Percentiles rank a stretch among this genome's conserved stretches.
These are phyloP conservation scores for Tothia fuscella DNA, from an alignment of 2,329 filamentous ascomycete genomes.

Conservation along the genomic window DNA sequence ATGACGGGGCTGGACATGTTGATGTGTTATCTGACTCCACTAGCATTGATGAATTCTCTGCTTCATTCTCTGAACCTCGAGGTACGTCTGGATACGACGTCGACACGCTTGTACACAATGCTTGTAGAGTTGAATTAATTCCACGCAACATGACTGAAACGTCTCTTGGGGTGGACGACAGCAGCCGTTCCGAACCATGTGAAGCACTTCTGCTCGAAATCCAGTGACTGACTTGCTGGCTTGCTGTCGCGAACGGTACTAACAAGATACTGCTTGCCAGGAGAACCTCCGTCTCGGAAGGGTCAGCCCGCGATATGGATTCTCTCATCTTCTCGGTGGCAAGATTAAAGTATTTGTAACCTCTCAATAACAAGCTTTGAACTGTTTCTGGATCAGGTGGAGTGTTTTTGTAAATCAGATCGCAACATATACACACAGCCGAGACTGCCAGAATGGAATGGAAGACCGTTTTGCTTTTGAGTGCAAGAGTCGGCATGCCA, in stretches of 20 bases:
- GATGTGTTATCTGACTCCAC: neutral
- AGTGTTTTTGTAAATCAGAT: conserved; percentile 12
- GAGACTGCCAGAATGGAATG: conserved; percentile 12
- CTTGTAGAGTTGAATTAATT: neutral
- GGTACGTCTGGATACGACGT: neutral
- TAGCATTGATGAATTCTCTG: neutral
- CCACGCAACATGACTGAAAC: conserved; percentile 6
- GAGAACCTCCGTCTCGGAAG: conserved; percentile 12
- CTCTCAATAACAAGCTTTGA: conserved; percentile 11
- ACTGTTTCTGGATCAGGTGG: conserved; percentile 7
- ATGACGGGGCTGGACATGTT: conserved; percentile 7
- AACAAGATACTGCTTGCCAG: conserved; percentile 13
- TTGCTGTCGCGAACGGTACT: conserved; percentile 13
- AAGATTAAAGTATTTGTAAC: conserved; percentile 13
- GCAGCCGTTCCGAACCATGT: neutral
- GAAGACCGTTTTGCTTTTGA: conserved; percentile 11
- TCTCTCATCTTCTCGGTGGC: conserved; percentile 15
- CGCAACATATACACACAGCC: conserved; percentile 11
- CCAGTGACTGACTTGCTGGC: conserved; percentile 13
- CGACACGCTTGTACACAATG: neutral
- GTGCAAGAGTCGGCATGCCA: conserved; percentile 11
- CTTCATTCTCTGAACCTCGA: neutral
- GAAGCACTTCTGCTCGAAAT: conserved; percentile 7
- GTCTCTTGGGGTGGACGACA: conserved; percentile 6
- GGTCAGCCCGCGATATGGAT: conserved; percentile 10